Conservation (phyloP, 495 filamentous ascomycete genomes). For the Podospora appendiculata region DNA sequence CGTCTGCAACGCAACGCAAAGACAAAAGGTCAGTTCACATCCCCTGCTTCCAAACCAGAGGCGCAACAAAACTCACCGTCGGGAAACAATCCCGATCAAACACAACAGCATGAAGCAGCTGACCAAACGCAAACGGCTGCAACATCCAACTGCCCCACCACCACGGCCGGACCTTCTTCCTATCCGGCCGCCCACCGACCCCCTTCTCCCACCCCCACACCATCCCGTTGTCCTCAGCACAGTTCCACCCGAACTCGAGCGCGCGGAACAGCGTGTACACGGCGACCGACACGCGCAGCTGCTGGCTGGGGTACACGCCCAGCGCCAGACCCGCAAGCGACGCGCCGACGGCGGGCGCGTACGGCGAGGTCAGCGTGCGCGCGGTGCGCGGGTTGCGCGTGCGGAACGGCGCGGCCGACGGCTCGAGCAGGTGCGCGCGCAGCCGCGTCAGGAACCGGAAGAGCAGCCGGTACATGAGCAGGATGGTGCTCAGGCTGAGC, state of each 20-base stretch:
- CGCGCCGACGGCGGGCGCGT: constrained; percentile 82
- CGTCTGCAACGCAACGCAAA: constrained; percentile 18
- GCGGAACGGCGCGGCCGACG: constrained; percentile 68
- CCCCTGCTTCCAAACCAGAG: too few species aligned
- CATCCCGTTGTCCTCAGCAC: constrained; percentile 70
- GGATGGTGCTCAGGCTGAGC: constrained; percentile 70
- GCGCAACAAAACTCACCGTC: constrained; percentile 15
- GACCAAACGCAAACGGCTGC: constrained; percentile 85
- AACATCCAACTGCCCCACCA: constrained; percentile 98
- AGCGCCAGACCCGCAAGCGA: constrained; percentile 76
- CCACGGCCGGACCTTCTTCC: constrained; percentile 48
- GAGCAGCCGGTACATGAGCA: constrained; percentile 81
- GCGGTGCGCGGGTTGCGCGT: constrained; percentile 72
- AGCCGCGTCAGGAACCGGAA: constrained; percentile 83
- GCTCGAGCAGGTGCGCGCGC: constrained; percentile 66
- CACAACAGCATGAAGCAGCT: constrained; percentile 83
- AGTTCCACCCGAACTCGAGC: constrained; percentile 81
- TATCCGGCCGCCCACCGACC: constrained; percentile 22
- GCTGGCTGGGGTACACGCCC: constrained; percentile 67
- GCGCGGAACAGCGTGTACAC: constrained; percentile 74
- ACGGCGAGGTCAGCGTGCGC: constrained; percentile 64
- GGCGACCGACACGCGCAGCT: constrained; percentile 69
- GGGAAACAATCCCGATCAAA: constrained; percentile 91
- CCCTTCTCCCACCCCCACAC: constrained; percentile 50
- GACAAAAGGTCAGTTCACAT: too few species aligned